Evolutionary conservation across 345 rosid genomes (phyloP), one percentile per base, ranked within the genome.

Genomic region (Eucalyptus guilfoylei): DNA sequence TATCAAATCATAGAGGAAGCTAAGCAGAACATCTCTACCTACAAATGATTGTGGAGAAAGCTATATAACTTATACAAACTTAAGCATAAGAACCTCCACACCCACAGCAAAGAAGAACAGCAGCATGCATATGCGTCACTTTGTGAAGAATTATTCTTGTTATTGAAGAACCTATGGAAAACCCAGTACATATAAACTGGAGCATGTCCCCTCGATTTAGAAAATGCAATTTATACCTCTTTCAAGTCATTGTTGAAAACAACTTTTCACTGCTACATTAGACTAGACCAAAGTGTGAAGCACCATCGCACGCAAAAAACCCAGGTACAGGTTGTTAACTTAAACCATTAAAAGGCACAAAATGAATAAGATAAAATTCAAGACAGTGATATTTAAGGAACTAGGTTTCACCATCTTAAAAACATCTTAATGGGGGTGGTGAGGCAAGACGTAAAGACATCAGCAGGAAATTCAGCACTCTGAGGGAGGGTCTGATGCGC

Each of bases 401-500:
- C 91, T 81, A 55, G 80, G 85, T 87, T 88, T 81, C 60, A 98
- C 99, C 99, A 98, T 94, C 96, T 96, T 92, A 98, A 92, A 90
- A 99, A 99, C 99, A 97, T 98, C 92, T 96, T 95, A 87, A 98
- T 96, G 58, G 99, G 99, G 72, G 99, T 96, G 17, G 99, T 98
- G 89, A 97, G 98, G 92, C 99, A 98, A 89, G 99, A 94, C 88
- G 99, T 98, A 87, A 98, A 98, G 88, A 98, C 96, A 91, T 98
- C 99, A 88, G 99, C 99, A 88, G 99, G 99, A 92, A 98, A 98
- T 89, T 97, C 99, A 87, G 93, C 96, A 92, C 99, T 98, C 93
- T 97, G 99, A 55, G 99, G 99, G 91, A 98, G 99, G 48, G 98
- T 96, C 94, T 98, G 99, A 34, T 96, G 99, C 42, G 96, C 98